These are phyloP conservation scores for Saccharomycopsis sp. DNA, from an alignment of 805 yeast species.

Conservation along the genomic window DNA sequence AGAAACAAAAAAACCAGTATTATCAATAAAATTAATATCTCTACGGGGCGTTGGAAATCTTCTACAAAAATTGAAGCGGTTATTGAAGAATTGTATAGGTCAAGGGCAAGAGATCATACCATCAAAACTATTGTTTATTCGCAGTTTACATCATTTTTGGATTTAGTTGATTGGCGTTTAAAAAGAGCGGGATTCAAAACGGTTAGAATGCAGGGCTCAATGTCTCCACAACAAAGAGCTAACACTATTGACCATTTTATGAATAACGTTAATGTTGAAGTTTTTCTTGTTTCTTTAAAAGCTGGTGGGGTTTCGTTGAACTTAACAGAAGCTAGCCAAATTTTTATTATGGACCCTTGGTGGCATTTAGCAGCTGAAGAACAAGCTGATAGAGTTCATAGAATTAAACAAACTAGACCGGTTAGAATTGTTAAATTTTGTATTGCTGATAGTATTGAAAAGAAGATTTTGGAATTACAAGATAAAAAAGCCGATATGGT, in stretches of 20 bases:
- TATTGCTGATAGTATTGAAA: slow-evolving; percentile 94
- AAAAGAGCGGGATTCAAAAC: slow-evolving; percentile 92
- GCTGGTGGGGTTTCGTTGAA: slow-evolving; percentile 99
- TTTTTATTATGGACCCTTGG: slow-evolving; percentile 95
- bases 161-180: slow-evolving; percentile 90
- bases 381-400: slow-evolving; percentile 96
- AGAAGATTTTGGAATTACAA: slow-evolving; percentile 89
- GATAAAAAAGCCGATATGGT: slow-evolving; percentile 98
- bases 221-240: slow-evolving; percentile 94
- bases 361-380: slow-evolving; percentile 99
- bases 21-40: slow-evolving; percentile 76
- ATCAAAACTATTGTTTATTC: slow-evolving; percentile 95
- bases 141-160: slow-evolving; percentile 95
- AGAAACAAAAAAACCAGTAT: slow-evolving; percentile 42
- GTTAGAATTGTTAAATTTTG: slow-evolving; percentile 87
- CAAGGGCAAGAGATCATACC: slow-evolving; percentile 79
- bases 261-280: slow-evolving; percentile 89
- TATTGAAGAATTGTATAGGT: slow-evolving; percentile 81
- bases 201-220: slow-evolving; percentile 89
- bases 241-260: slow-evolving; percentile 83
- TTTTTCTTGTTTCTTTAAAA: slow-evolving; percentile 85
- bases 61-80: slow-evolving; percentile 96
- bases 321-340: slow-evolving; percentile 94
- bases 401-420: slow-evolving; percentile 94
- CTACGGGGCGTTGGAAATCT: slow-evolving; percentile 78